Base-by-base conservation (phyloP, 2,329 filamentous ascomycete species). In the Thyridium curvatum region DNA sequence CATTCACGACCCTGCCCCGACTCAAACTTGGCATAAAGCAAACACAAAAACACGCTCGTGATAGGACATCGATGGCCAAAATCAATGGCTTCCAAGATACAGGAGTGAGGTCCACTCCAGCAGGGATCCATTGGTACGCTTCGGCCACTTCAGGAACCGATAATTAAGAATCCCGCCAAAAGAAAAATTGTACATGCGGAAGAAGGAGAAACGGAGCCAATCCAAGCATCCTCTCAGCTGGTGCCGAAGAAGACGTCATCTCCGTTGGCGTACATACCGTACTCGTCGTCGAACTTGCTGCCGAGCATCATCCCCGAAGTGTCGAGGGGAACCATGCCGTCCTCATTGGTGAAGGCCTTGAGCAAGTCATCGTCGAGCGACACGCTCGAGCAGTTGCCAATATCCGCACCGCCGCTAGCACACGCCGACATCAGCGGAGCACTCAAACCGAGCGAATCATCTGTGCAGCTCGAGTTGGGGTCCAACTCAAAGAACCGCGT, bases 261-360 rank as follows among this genome's bases (percentile, higher is more conserved):
- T 43, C 59, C 64, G 45, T 64, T 62, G 18, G 61, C 65, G 47
- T 77, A 75, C 69, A 78, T 71, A 53, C 61, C 64, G 43, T 72
- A 73, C 32, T 71, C 69, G 32, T 77, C 73, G 38, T 74, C 72
- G 48, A 73, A 74, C 55, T 74, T 74, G 56, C 57, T 63, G 50
- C 41, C 40, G 37, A 72, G 56, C 62, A 72, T 64, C 40, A 45
- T 35, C 12, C 30, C 34, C 21, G 41, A 52, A 48, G 62, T 61
- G 41, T 71, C 66, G 8, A 71, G 56, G 41, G 59, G 62, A 12
- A 65, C 59, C 29, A 71, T 55, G 18, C 60, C 56, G 15, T 66
- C 64, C 31, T 67, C 64, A 40, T 62, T 55, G 15, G 62, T 63
- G 42, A 71, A 74, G 13, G 53, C 52, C 47, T 66, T 62, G 40